phyloP scores from a whole-genome alignment of 306 rosid genomes.

The Ochetophila trinervis region DNA sequence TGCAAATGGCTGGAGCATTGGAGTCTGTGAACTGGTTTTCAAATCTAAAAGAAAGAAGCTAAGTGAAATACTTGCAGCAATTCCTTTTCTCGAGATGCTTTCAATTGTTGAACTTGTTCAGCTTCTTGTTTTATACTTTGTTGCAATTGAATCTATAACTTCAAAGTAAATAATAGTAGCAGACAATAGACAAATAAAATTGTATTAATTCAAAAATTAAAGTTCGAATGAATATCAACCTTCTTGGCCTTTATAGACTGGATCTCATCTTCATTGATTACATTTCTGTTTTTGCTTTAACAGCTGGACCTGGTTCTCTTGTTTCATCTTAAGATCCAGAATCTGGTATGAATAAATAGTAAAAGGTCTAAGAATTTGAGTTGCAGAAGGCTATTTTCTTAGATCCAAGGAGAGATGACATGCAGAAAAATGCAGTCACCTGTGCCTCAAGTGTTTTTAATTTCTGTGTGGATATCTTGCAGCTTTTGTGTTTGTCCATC shows the following conservation, averaged over 20 bases:
- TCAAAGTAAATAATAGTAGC: neutral
- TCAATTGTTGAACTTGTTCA: slow-evolving; percentile 98
- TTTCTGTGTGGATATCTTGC: slow-evolving; percentile 90
- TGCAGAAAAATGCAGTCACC: slow-evolving; percentile 39
- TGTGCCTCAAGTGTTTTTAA: slow-evolving; percentile 86
- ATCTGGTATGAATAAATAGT: slow-evolving; percentile 51
- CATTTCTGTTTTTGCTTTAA: slow-evolving; percentile 97
- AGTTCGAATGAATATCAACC: slow-evolving; percentile 44
- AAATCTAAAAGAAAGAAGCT: too few species aligned
- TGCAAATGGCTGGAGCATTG: neutral
- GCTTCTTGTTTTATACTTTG: slow-evolving; percentile 98
- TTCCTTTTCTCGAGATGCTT: slow-evolving; percentile 98
- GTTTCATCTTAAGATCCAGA: slow-evolving; percentile 92
- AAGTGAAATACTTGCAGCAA: too few species aligned
- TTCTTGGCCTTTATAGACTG: slow-evolving; percentile 95
- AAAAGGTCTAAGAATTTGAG: slow-evolving; percentile 22
- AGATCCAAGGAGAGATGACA: too few species aligned
- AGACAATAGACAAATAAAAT: too few species aligned
- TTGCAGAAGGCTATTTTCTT: too few species aligned
- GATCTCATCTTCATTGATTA: slow-evolving; percentile 96
- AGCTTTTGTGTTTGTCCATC: slow-evolving; percentile 94
- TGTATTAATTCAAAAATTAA: slow-evolving; percentile 5
- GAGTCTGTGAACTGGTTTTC: slow-evolving; percentile 7
- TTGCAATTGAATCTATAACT: slow-evolving; percentile 84
- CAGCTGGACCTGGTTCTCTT: slow-evolving; percentile 96